These are phyloP conservation scores for Pugionium dolabratum DNA, from an alignment of 345 rosid genomes.

Conservation along the genomic window DNA sequence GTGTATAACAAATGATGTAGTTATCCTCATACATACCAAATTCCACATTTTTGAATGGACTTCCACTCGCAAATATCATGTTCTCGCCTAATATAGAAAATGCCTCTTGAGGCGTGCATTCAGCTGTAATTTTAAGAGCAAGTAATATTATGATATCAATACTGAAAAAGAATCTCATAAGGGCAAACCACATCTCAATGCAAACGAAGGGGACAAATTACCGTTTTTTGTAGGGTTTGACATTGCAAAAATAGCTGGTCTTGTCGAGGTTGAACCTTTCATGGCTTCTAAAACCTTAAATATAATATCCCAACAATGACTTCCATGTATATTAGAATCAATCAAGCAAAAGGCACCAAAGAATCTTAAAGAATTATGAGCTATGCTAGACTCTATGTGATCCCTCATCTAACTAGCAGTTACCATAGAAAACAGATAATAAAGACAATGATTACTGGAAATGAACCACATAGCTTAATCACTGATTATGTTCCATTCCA, in stretches of 20 bases:
- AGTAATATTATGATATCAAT: conserved; percentile 1
- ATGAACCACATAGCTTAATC: conserved; percentile 9
- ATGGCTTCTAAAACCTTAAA: conserved; percentile 90
- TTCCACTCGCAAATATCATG: conserved; percentile 93
- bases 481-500: neutral
- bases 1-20: conserved; percentile 13
- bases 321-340: conserved; percentile 13
- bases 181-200: conserved; percentile 1
- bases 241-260: conserved; percentile 99
- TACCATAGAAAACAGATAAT: conserved; percentile 4
- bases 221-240: conserved; percentile 97
- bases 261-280: conserved; percentile 88
- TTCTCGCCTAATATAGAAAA: conserved; percentile 90
- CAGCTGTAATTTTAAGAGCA: conserved; percentile 56
- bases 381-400: conserved; percentile 15
- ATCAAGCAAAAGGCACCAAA: conserved; percentile 22
- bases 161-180: conserved; percentile 11
- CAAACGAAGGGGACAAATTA: conserved; percentile 31
- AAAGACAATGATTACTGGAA: conserved; percentile 7
- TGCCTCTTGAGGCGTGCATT: conserved; percentile 94
- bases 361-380: conserved; percentile 3
- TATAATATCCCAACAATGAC: conserved; percentile 29
- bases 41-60: conserved; percentile 86
- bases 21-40: conserved; percentile 57
- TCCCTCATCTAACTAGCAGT: conserved; percentile 21